These are phyloP conservation scores for Auriculariales sp. DNA, from an alignment of 768 basidiomycete species.

Conservation along the genomic window DNA sequence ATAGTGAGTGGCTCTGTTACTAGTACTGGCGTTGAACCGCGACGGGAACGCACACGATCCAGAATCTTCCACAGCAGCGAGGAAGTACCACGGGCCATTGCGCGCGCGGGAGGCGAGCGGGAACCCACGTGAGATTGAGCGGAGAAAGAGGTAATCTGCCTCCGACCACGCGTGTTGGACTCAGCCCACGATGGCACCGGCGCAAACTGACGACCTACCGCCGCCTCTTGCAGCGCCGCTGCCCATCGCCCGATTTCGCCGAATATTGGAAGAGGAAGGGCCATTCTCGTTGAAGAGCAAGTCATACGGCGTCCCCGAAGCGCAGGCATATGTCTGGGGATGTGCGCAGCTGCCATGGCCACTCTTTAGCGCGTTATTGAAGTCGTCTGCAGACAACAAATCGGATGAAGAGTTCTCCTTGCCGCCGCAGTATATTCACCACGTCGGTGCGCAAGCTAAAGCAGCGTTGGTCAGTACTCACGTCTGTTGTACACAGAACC, in stretches of 20 bases:
- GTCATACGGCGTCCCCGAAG: conserved; percentile 48
- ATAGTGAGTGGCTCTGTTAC: too few species aligned
- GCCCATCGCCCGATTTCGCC: conserved; percentile 5
- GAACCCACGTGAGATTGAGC: too few species aligned
- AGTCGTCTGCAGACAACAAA: conserved; percentile 40
- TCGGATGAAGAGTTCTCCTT: conserved; percentile 48
- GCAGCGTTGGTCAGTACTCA: conserved; percentile 7
- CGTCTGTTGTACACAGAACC: conserved; percentile 42
- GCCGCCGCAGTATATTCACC: conserved; percentile 80
- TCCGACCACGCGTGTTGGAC: too few species aligned
- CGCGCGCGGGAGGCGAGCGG: too few species aligned
- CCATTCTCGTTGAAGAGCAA: conserved; percentile 23
- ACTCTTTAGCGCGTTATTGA: conserved; percentile 1
- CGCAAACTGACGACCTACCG: too few species aligned
- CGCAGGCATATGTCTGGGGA: conserved; percentile 52
- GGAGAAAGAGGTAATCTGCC: too few species aligned
- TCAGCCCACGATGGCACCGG: too few species aligned
- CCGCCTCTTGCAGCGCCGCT: background rate
- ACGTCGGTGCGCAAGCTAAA: conserved; percentile 48
- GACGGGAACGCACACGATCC: too few species aligned
- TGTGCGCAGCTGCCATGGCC: conserved; percentile 30
- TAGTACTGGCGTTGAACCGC: too few species aligned
- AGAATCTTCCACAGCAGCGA: too few species aligned
- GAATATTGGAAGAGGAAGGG: conserved; percentile 48
- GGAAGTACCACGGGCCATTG: too few species aligned